Percentiles rank a stretch among this genome's conserved stretches.
Conservation (phyloP, 2,329 filamentous ascomycete species). For the Aspergillus quadrilineatus region DNA sequence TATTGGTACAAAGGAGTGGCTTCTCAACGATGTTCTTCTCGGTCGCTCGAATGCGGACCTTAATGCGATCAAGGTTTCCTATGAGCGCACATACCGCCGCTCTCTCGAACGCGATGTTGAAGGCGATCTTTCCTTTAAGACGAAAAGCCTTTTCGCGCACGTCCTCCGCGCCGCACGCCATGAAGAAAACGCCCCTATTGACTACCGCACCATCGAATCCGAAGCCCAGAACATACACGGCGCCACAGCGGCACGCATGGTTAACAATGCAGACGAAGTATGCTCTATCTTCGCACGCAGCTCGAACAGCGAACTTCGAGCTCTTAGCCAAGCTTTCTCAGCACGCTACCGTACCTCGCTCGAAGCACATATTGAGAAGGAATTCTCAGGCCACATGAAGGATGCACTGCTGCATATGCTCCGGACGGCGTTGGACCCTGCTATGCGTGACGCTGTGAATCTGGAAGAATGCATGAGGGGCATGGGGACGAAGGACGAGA, state of each 20-base stretch:
- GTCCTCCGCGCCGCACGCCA: conserved; percentile 71
- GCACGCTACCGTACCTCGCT: conserved; percentile 69
- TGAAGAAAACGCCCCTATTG: conserved; percentile 74
- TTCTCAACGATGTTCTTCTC: conserved; percentile 84
- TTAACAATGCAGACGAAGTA: conserved; percentile 52
- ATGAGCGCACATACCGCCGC: conserved; percentile 65
- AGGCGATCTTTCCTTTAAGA: conserved; percentile 80
- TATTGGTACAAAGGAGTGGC: conserved; percentile 77
- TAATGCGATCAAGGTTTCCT: conserved; percentile 77
- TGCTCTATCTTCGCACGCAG: conserved; percentile 74
- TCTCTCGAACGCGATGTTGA: conserved; percentile 71
- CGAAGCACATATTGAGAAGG: conserved; percentile 71
- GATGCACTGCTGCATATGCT: conserved; percentile 78
- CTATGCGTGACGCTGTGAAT: conserved; percentile 75
- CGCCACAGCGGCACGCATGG: conserved; percentile 68
- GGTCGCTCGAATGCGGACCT: conserved; percentile 84
- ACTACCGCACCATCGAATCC: conserved; percentile 69
- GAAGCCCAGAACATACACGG: conserved; percentile 76
- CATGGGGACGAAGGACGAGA: conserved; percentile 77
- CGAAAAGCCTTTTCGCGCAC: conserved; percentile 79
- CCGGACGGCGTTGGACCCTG: conserved; percentile 73
- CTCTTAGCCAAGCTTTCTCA: conserved; percentile 73
- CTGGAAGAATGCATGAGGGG: conserved; percentile 89
- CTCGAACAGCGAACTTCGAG: conserved; percentile 79
- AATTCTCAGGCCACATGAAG: conserved; percentile 92